Evolutionary conservation across 148 eudicot genomes (phyloP).

Genomic region (Camellia japonica): DNA sequence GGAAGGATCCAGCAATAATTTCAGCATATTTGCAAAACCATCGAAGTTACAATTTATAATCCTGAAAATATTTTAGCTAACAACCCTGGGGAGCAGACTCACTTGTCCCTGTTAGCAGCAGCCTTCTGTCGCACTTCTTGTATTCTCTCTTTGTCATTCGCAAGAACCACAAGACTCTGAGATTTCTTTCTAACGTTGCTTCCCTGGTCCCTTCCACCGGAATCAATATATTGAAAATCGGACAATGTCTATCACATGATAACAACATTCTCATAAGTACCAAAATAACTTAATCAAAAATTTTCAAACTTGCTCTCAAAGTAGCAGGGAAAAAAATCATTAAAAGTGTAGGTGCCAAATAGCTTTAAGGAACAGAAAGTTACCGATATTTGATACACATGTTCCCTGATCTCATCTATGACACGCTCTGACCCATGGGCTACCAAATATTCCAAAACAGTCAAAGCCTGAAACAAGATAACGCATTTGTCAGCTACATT

Average conservation of each 20-base stretch:
- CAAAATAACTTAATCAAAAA: slow-evolving; percentile 10
- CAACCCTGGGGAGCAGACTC: slow-evolving; percentile 27
- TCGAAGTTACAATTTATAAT: neutral
- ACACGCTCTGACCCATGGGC: slow-evolving; percentile 96
- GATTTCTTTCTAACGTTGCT: slow-evolving; percentile 90
- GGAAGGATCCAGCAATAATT: neutral
- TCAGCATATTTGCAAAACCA: neutral
- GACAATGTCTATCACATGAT: slow-evolving; percentile 65
- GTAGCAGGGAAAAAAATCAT: neutral
- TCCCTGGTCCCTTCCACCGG: slow-evolving; percentile 95
- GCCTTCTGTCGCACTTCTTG: slow-evolving; percentile 94
- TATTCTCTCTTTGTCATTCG: slow-evolving; percentile 93
- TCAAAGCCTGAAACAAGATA: slow-evolving; percentile 65
- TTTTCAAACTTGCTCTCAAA: neutral
- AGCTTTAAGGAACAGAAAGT: slow-evolving; percentile 19
- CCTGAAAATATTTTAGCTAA: neutral
- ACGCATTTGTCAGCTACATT: slow-evolving; percentile 4
- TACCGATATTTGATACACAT: slow-evolving; percentile 88
- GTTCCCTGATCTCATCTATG: slow-evolving; percentile 93
- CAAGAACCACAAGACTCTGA: slow-evolving; percentile 81
- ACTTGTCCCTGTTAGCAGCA: slow-evolving; percentile 92
- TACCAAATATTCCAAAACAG: slow-evolving; percentile 87
- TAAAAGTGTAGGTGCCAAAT: neutral
- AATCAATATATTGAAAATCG: slow-evolving; percentile 90
- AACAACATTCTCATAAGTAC: slow-evolving; percentile 11